These are phyloP conservation scores for Zychaea mexicana DNA, from an alignment of 371 early-diverging fungal genomes.

Conservation along the genomic window DNA sequence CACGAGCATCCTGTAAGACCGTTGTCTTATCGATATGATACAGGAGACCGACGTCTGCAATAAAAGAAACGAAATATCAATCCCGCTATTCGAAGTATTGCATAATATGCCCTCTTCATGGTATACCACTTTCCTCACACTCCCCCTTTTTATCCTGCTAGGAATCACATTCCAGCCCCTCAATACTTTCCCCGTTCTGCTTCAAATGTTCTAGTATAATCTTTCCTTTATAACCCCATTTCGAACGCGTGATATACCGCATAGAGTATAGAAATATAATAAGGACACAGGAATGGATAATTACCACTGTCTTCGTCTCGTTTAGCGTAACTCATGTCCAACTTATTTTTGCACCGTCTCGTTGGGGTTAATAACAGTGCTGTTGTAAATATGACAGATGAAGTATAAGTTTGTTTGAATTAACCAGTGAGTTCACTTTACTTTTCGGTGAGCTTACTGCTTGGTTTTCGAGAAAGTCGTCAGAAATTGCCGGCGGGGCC, in stretches of 20 bases:
- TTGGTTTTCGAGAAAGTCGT: neutral
- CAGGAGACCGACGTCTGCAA: constrained; percentile 51
- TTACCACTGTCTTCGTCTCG: constrained; percentile 63
- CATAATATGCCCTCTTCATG: neutral
- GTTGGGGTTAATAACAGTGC: neutral
- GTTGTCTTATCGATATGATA: constrained; percentile 87
- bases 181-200: neutral
- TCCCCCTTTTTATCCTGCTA: neutral
- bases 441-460: neutral
- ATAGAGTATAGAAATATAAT: neutral
- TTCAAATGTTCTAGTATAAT: neutral
- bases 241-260: neutral
- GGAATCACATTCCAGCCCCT: neutral
- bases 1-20: constrained; percentile 95
- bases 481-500: neutral
- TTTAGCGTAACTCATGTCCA: constrained; percentile 65
- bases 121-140: neutral
- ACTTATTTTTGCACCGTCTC: neutral
- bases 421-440: neutral
- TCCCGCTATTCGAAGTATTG: constrained; percentile 20
- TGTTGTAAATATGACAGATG: neutral
- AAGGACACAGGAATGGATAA: neutral
- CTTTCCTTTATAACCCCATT: neutral
- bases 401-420: neutral
- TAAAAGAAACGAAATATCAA: neutral